Conservation (phyloP, 441 rosid species). For the Aleurites moluccanus region DNA sequence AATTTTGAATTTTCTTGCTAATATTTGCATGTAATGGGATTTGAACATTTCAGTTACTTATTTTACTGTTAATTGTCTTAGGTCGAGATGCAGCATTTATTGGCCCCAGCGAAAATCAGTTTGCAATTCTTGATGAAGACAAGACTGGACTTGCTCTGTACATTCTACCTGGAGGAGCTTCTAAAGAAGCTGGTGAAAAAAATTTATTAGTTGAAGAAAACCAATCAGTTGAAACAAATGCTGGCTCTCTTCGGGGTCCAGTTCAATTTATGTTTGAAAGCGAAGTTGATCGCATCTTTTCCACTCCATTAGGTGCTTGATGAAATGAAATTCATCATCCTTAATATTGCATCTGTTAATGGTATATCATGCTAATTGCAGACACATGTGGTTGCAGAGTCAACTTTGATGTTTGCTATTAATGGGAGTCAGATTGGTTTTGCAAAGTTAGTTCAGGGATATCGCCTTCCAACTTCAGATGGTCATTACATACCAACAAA, state of each 20-base stretch:
- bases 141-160: constrained; percentile 82
- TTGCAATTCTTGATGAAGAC: constrained; percentile 93
- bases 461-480: constrained; percentile 69
- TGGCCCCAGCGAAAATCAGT: constrained; percentile 82
- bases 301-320: constrained; percentile 90
- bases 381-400: constrained; percentile 57
- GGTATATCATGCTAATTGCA: constrained; percentile 35
- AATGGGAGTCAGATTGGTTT: constrained; percentile 84
- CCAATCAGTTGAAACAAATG: constrained; percentile 56
- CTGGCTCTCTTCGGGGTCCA: constrained; percentile 76
- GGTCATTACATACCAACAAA: constrained; percentile 88
- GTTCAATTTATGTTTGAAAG: constrained; percentile 87
- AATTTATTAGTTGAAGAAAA: constrained; percentile 61
- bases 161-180: constrained; percentile 69
- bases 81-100: constrained; percentile 97
- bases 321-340: constrained; percentile 25
- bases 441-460: constrained; percentile 88
- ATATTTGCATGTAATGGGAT: constrained; percentile 17
- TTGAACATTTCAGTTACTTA: constrained; percentile 21
- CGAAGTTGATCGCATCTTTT: constrained; percentile 89
- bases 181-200: constrained; percentile 63
- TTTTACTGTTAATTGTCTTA: constrained; percentile 32
- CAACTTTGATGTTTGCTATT: constrained; percentile 89
- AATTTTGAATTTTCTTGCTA: constrained; percentile 7
- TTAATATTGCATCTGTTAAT: constrained; percentile 18